Evolutionary conservation across 371 early-diverging fungal genomes (phyloP).

Genomic region (Mitosporidium daphniae): DNA sequence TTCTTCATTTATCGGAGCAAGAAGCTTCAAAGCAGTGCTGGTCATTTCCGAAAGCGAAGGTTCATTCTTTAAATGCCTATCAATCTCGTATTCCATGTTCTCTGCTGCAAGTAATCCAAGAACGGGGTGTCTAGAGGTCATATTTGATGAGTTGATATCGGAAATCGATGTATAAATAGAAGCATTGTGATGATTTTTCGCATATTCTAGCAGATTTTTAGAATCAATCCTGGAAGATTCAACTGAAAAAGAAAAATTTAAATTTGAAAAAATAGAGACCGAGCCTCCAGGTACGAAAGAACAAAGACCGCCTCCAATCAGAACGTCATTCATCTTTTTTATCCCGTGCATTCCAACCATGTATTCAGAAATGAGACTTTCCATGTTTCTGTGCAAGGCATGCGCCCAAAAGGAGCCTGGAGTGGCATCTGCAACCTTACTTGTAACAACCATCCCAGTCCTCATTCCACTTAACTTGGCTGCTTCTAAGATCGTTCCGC

Average conservation of each 20-base stretch:
- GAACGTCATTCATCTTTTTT: conserved; percentile 34
- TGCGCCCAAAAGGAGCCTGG: conserved; percentile 23
- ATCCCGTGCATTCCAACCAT: conserved; percentile 42
- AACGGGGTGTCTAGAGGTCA: conserved; percentile 12
- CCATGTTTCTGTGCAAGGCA: conserved; percentile 23
- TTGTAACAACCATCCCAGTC: conserved; percentile 55
- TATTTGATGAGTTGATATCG: not conserved
- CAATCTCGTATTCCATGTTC: conserved; percentile 61
- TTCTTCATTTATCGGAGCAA: conserved; percentile 10
- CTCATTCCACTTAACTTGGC: conserved; percentile 31
- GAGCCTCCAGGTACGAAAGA: conserved; percentile 22
- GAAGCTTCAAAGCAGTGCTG: conserved; percentile 20
- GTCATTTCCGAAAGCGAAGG: conserved; percentile 56
- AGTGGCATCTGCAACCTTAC: conserved; percentile 5
- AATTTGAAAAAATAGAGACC: conserved; percentile 1
- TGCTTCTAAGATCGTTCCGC: conserved; percentile 63
- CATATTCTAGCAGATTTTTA: not conserved
- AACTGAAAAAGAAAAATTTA: not conserved
- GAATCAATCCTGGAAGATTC: conserved; percentile 7
- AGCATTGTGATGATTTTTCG: not conserved
- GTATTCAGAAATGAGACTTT: conserved; percentile 42
- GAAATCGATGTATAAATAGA: not conserved
- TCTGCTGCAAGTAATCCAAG: conserved; percentile 27
- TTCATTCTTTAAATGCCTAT: conserved; percentile 18
- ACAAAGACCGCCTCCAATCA: conserved; percentile 62